Conservation (phyloP, 2,329 filamentous ascomycete genomes). For the Domatiomyces catenatus region DNA sequence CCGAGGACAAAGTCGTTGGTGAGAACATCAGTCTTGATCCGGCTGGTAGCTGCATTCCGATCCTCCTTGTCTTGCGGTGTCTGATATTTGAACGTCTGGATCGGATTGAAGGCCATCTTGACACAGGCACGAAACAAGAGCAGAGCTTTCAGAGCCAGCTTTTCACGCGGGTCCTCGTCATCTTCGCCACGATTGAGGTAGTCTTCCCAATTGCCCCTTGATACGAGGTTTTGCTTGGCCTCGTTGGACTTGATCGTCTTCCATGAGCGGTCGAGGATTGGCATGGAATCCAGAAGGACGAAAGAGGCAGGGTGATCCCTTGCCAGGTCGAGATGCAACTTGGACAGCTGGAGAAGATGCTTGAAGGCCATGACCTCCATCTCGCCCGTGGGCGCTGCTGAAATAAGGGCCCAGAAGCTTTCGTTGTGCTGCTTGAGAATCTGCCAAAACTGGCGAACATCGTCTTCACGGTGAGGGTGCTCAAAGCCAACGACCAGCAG, state of each 20-base stretch:
- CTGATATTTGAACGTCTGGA: slow-evolving; percentile 70
- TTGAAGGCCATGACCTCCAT: slow-evolving; percentile 57
- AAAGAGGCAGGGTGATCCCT: slow-evolving; percentile 68
- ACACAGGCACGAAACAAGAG: slow-evolving; percentile 68
- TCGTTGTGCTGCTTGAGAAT: slow-evolving; percentile 63
- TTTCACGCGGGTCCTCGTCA: slow-evolving; percentile 51
- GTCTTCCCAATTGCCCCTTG: slow-evolving; percentile 23
- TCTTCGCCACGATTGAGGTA: slow-evolving; percentile 31
- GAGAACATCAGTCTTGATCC: slow-evolving; percentile 60
- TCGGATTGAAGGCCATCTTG: slow-evolving; percentile 67
- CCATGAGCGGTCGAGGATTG: slow-evolving; percentile 75
- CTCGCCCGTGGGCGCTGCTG: slow-evolving; percentile 34
- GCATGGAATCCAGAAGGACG: slow-evolving; percentile 59
- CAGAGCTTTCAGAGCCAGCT: slow-evolving; percentile 67
- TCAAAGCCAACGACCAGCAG: slow-evolving; percentile 72
- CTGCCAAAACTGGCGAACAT: slow-evolving; percentile 66
- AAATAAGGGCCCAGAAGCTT: slow-evolving; percentile 53
- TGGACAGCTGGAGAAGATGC: slow-evolving; percentile 77
- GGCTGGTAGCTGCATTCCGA: slow-evolving; percentile 50
- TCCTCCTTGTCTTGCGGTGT: slow-evolving; percentile 61
- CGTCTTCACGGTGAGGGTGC: slow-evolving; percentile 60
- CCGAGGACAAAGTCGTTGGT: slow-evolving; percentile 61
- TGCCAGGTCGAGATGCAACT: slow-evolving; percentile 79
- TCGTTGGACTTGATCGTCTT: slow-evolving; percentile 43
- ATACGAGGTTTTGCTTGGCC: slow-evolving; percentile 9